Base-by-base conservation (phyloP, 2,329 filamentous ascomycete species). In the Xylariales sp. region DNA sequence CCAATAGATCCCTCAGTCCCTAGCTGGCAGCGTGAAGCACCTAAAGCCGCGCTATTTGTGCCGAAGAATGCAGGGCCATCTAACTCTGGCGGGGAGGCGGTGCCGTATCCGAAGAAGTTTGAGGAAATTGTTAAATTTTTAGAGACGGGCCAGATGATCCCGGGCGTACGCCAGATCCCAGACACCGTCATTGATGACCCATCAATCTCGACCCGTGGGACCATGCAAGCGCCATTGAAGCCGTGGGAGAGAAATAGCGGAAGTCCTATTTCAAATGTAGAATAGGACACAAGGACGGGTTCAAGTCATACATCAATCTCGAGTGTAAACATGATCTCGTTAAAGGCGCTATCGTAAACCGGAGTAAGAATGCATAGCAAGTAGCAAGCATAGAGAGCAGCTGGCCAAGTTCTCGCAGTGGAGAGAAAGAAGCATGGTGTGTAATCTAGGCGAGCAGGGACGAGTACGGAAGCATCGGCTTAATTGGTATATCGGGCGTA, bases 121-220 rank as follows among this genome's bases (percentile, higher is more conserved):
- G 88, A 90, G 5, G 87, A 93, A 69, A 93, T 94, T 45, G 88
- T 93, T 59, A 90, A 91, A 64, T 85, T 94, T 60, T 91, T 94
- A 65, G 89, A 89, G 12, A 88, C 86, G 9, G 91, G 91, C 48
- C 86, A 91, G 73, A 87, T 89, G 1, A 90, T 94, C 61, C 91
- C 91, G 1, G 92, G 92, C 0, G 93, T 94, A 76, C 89, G 89
- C 73, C 85, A 93, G 64, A 92, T 94, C 54, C 91, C 91, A 3
- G 85, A 90, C 68, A 93, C 89, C 0, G 83, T 94, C 10, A 82
- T 93, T 34, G 84, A 85, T 32, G 89, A 89, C 0, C 87, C 91
- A 69, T 85, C 72, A 1, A 74, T 77, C 41, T 73, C 72, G 34
- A 73, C 75, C 9, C 73, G 57, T 16, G 76, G 76, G 18, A 68